Evolutionary conservation across 306 rosid species (phyloP), one percentile per base, ranked within the genome.

Genomic region (Nissolia schottii): DNA sequence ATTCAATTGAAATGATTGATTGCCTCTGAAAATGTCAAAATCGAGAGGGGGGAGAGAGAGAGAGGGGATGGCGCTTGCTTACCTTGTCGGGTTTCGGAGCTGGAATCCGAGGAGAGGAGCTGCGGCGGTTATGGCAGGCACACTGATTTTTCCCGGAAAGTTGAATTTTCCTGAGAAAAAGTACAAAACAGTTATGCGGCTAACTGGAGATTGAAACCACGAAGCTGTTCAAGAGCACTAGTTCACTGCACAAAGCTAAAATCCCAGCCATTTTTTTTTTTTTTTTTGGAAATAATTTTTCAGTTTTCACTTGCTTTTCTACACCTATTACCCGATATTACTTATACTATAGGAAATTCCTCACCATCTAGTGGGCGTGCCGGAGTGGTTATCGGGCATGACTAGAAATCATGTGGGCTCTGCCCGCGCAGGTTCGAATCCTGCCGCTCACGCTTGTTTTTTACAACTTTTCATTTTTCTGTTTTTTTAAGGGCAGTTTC

Each of bases 341-440:
- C 8, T 6, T 34, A 1, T 2, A 6, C 40, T 6, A 34, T 0
- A 6, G 40, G 1, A 34, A 34, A 34, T 11, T 34, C 8, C 40
- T 34, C 8, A 1, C 12, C 18, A 32, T 4, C 13, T 4, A 1
- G 40, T 69, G 54, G 78, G 24, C 71, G 50, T 62, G 71, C 70
- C 38, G 69, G 69, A 71, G 68, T 45, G 77, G 77, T 58, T 71
- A 45, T 58, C 59, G 59, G 68, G 68, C 68, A 71, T 60, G 58
- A 57, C 67, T 57, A 28, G 59, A 71, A 28, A 58, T 71, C 68
- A 58, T 58, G 34, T 40, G 48, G 49, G 58, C 68, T 71, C 2
- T 28, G 61, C 77, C 50, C 50, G 62, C 38, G 68, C 32, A 43
- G 80, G 80, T 76, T 76, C 69, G 75, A 67, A 45, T 57, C 80